Evolutionary conservation across 352 stramenopile genomes (phyloP), one percentile per base, ranked within the genome.

Genomic region (Globisporangium acanthophoron): DNA sequence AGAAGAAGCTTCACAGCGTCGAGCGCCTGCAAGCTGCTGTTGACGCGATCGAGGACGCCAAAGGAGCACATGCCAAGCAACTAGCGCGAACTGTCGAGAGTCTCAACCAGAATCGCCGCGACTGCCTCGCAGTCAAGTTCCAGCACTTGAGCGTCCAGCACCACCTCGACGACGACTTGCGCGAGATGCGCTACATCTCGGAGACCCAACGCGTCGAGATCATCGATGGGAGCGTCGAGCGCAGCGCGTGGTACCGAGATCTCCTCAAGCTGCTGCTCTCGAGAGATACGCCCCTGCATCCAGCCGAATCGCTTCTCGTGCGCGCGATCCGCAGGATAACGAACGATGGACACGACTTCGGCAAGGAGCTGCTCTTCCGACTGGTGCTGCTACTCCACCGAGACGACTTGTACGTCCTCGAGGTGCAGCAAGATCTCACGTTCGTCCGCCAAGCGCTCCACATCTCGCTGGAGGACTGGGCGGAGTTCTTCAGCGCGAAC

Each of bases 91-190:
- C 74, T 0, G 56, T 92, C 24, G 57, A 67, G 39, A 50, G 65
- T 0, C 73, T 92, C 7, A 65, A 77, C 9, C 64, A 87, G 13
- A 74, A 83, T 55, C 77, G 82, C 8, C 69, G 65, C 40, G 66
- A 85, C 33, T 89, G 79, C 54, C 58, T 92, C 27, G 54, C 61
- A 2, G 31, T 62, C 44, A 90, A 92, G 56, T 88, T 76, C 61
- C 58, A 68, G 43, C 69, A 71, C 40, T 69, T 88, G 15, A 16
- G 54, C 20, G 57, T 85, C 21, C 52, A 68, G 12, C 61, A 67
- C 29, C 66, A 85, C 45, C 46, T 75, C 21, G 45, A 65, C 8
- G 52, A 71, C 2, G 78, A 88, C 50, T 54, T 92, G 37, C 52
- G 55, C 12, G 44, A 62, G 12, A 87, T 92, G 81, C 78, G 80